phyloP scores from a whole-genome alignment of 441 rosid genomes.

The Gossypium gossypioides region DNA sequence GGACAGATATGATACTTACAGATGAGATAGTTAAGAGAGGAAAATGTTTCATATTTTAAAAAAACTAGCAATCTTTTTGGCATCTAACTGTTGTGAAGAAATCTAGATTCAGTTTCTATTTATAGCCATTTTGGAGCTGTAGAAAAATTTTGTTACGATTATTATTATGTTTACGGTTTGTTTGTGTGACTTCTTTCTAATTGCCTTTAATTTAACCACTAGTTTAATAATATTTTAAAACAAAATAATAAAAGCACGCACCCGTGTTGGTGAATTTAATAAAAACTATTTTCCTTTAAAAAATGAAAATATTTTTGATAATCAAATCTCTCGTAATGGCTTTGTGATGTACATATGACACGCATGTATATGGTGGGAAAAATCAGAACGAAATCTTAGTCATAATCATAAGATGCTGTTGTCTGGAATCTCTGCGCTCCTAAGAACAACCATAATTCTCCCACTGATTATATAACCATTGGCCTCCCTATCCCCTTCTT shows the following conservation, averaged over 20 bases:
- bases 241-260: no score
- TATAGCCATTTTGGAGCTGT: background rate
- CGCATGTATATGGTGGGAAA: no score
- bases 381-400: background rate
- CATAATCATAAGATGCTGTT: slow-evolving; percentile 49
- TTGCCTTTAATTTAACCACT: no score
- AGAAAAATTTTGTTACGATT: no score
- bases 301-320: no score
- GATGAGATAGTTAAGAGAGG: background rate
- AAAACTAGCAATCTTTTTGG: background rate
- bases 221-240: no score
- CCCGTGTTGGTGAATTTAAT: no score
- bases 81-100: background rate
- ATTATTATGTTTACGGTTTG: no score
- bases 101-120: background rate
- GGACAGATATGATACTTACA: background rate
- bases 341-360: no score
- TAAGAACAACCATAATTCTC: slow-evolving; percentile 56
- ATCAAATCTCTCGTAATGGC: no score
- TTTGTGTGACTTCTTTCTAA: no score
- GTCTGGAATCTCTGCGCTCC: slow-evolving; percentile 47
- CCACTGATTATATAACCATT: slow-evolving; percentile 55
- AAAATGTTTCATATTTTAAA: background rate
- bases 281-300: no score
- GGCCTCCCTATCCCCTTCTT: slow-evolving; percentile 52